These are phyloP conservation scores for Dichotomopilus funicola DNA, from an alignment of 2,329 filamentous ascomycete genomes.

Conservation along the genomic window DNA sequence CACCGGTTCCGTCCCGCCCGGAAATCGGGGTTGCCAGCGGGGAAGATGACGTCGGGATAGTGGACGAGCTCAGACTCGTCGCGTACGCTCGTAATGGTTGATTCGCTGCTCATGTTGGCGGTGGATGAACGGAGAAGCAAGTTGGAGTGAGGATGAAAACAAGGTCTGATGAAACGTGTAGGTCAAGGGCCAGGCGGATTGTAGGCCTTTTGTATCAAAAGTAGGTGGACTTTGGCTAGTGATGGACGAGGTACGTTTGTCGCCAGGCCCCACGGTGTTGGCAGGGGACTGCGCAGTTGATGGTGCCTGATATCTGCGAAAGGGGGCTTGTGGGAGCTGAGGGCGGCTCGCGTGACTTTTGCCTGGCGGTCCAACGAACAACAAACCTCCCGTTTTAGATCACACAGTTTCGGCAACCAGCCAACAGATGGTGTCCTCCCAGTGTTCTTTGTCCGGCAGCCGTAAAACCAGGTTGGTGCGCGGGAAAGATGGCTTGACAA, in stretches of 20 bases:
- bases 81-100: background rate
- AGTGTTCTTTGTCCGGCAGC: background rate
- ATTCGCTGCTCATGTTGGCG: conserved; percentile 7
- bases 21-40: conserved; percentile 28
- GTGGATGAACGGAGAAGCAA: background rate
- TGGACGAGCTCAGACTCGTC: background rate
- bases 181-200: too few species aligned
- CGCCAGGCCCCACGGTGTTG: too few species aligned
- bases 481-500: background rate
- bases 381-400: background rate
- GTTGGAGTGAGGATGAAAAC: too few species aligned
- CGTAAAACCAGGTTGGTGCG: background rate
- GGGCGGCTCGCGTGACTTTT: too few species aligned
- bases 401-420: background rate
- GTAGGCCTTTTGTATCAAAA: too few species aligned
- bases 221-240: too few species aligned
- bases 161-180: too few species aligned
- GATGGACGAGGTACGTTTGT: too few species aligned
- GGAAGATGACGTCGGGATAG: conserved; percentile 20
- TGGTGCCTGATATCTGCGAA: too few species aligned
- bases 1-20: conserved; percentile 25
- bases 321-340: too few species aligned
- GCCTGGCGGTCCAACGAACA: too few species aligned
- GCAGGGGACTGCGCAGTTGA: too few species aligned
- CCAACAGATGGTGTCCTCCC: background rate